These are phyloP conservation scores for Cryphonectria parasitica DNA, from an alignment of 2,329 filamentous ascomycete species.

Conservation along the genomic window DNA sequence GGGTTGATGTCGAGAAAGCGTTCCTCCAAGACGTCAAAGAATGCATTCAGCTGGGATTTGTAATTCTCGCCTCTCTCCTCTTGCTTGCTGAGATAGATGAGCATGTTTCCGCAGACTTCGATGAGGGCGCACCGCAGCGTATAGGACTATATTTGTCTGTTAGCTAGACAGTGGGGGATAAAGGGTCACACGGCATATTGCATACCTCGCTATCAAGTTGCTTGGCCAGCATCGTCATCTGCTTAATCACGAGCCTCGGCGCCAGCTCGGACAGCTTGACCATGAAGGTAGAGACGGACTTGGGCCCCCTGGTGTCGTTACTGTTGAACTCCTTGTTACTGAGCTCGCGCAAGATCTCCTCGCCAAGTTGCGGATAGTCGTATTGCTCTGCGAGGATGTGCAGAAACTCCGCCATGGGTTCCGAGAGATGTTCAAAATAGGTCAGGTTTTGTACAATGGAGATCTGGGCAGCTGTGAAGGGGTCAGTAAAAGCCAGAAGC, in stretches of 20 bases:
- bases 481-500: conserved; percentile 36
- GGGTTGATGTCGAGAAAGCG: conserved; percentile 96
- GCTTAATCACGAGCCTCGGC: conserved; percentile 91
- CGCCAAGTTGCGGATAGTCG: conserved; percentile 92
- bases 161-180: conserved; percentile 24
- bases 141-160: conserved; percentile 67
- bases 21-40: conserved; percentile 96
- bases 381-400: conserved; percentile 97
- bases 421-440: conserved; percentile 98
- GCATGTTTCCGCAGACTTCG: conserved; percentile 95
- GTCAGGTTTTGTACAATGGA: conserved; percentile 97
- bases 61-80: conserved; percentile 91
- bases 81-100: conserved; percentile 85
- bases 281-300: conserved; percentile 93
- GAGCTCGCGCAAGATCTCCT: conserved; percentile 90
- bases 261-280: conserved; percentile 90
- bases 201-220: conserved; percentile 88
- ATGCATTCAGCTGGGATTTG: conserved; percentile 93
- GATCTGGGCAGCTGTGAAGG: conserved; percentile 78
- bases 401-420: conserved; percentile 98
- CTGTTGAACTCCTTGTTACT: conserved; percentile 98
- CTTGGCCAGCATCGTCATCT: conserved; percentile 94
- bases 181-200: no score
- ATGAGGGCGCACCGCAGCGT: conserved; percentile 92
- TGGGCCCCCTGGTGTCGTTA: conserved; percentile 92